A percentile compares a stretch with the other conserved stretches of the same genome.
These are phyloP conservation scores for Cylindrotheca fusiformis DNA, from an alignment of 108 stramenopile species.

Conservation along the genomic window DNA sequence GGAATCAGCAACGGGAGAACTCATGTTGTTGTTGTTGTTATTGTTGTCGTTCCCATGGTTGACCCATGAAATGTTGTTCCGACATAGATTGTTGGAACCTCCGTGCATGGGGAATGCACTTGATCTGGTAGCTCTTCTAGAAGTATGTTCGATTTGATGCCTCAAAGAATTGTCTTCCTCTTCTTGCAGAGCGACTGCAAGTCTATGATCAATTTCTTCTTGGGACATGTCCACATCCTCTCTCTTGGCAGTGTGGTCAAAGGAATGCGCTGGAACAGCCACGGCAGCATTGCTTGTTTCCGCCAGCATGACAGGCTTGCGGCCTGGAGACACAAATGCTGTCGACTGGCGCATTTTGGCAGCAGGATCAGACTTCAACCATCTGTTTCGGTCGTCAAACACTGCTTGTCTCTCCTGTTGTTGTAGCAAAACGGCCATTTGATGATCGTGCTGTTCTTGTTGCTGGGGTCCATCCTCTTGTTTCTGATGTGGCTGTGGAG, in stretches of 20 bases:
- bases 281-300: background rate
- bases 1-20: background rate
- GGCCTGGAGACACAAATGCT: constrained; percentile 14
- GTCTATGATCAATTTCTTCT: constrained; percentile 22
- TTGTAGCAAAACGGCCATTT: constrained; percentile 69
- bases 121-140: constrained; percentile 18
- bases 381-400: constrained; percentile 31
- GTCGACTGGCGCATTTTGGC: background rate
- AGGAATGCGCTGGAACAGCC: background rate
- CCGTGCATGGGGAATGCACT: constrained; percentile 14
- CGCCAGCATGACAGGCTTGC: background rate
- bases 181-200: constrained; percentile 23
- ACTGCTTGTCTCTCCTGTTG: constrained; percentile 67
- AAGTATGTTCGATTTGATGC: background rate
- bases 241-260: background rate
- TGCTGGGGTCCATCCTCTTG: background rate
- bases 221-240: constrained; percentile 6
- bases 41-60: background rate
- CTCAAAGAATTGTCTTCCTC: constrained; percentile 9
- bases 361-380: background rate
- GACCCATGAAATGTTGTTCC: background rate
- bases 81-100: background rate
- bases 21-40: too few species aligned
- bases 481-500: constrained; percentile 9
- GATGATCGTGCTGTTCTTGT: constrained; percentile 71